Evolutionary conservation across 768 basidiomycete species (phyloP).

Genomic region (Kwoniella bestiolae): DNA sequence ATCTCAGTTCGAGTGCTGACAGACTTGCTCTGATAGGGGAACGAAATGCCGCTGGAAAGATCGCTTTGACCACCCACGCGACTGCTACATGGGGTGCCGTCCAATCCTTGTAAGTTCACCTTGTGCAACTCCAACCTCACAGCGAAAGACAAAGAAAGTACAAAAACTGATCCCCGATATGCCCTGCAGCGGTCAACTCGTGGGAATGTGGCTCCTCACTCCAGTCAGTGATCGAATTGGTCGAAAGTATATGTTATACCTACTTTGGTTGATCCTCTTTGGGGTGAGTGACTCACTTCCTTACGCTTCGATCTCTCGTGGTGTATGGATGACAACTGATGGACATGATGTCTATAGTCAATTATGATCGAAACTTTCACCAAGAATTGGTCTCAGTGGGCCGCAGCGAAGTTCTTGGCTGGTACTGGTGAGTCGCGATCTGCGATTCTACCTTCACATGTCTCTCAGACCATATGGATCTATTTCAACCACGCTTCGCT

Average conservation of each 20-base stretch:
- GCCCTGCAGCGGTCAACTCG: slow-evolving; percentile 17
- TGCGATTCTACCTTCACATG: not conserved
- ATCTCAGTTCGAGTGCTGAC: not conserved
- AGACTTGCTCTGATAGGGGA: not conserved
- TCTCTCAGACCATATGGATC: too few species aligned
- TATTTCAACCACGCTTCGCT: too few species aligned
- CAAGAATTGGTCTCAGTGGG: slow-evolving; percentile 23
- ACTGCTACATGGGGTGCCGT: slow-evolving; percentile 26
- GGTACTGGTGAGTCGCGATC: slow-evolving; percentile 16
- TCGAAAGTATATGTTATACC: slow-evolving; percentile 26
- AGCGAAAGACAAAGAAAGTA: too few species aligned
- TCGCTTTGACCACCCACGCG: slow-evolving; percentile 7
- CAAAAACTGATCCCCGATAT: not conserved
- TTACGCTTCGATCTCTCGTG: not conserved
- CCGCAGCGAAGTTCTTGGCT: slow-evolving; percentile 25
- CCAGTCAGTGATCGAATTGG: slow-evolving; percentile 24
- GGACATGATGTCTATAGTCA: slow-evolving; percentile 10
- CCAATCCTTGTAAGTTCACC: slow-evolving; percentile 18
- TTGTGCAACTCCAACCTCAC: too few species aligned
- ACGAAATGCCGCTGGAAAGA: slow-evolving; percentile 10
- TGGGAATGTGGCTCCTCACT: slow-evolving; percentile 26
- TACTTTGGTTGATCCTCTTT: slow-evolving; percentile 28
- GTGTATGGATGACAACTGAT: not conserved
- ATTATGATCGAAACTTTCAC: slow-evolving; percentile 26
- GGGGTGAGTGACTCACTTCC: slow-evolving; percentile 9